phyloP scores from a whole-genome alignment of 371 early-diverging fungal genomes.

The Mucor sp. region DNA sequence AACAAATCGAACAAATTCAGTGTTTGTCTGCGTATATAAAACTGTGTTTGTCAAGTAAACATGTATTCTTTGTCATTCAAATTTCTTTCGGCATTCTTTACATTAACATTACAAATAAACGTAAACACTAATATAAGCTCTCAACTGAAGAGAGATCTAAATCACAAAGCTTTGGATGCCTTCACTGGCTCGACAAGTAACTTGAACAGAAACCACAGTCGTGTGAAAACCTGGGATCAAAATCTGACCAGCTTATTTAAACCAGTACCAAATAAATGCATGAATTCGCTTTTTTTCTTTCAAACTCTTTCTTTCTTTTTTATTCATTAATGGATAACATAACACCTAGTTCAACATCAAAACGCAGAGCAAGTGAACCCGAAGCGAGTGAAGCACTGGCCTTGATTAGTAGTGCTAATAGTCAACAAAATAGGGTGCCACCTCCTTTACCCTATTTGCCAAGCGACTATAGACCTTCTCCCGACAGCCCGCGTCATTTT shows the following conservation, averaged over 20 bases:
- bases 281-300: not conserved
- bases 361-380: constrained; percentile 38
- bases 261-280: not conserved
- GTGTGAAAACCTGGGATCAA: not conserved
- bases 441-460: constrained; percentile 49
- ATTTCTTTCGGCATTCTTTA: no score
- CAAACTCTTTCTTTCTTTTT: no score
- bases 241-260: not conserved
- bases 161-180: no score
- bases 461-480: constrained; percentile 43
- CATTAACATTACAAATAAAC: no score
- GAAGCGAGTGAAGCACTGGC: constrained; percentile 36
- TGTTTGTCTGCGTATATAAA: no score
- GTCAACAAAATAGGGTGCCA: constrained; percentile 34
- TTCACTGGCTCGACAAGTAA: no score
- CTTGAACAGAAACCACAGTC: no score
- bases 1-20: no score
- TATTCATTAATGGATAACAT: not conserved
- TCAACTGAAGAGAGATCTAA: no score
- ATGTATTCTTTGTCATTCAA: no score
- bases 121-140: no score
- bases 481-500: constrained; percentile 41
- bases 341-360: not conserved
- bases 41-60: no score
- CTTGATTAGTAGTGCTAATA: constrained; percentile 18